Evolutionary conservation across 306 rosid genomes (phyloP).

Genomic region (Oxytropis ochrocephala): DNA sequence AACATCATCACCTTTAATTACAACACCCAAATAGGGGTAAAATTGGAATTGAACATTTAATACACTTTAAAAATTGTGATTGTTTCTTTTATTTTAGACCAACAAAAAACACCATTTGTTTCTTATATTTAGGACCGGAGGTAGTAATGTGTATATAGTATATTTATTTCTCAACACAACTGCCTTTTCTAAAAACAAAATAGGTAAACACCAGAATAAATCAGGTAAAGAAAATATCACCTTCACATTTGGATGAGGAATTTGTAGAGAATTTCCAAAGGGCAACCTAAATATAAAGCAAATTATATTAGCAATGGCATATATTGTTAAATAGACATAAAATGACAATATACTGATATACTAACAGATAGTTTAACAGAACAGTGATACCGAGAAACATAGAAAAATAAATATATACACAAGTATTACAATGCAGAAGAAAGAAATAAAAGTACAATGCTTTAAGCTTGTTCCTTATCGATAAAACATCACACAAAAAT

Average conservation of each 20-base stretch:
- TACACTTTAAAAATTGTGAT: too few species aligned
- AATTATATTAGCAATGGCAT: conserved; percentile 27
- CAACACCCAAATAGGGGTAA: too few species aligned
- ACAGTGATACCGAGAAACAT: conserved; percentile 3
- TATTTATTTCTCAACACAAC: conserved; percentile 14
- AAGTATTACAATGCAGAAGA: neutral
- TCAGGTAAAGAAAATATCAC: conserved; percentile 14
- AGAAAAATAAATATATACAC: neutral
- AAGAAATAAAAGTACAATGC: neutral
- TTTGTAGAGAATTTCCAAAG: conserved; percentile 74
- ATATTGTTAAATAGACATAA: neutral
- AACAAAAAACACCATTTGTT: too few species aligned
- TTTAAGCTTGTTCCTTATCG: neutral
- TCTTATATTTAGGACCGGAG: too few species aligned
- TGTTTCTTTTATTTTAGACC: too few species aligned
- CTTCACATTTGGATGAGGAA: conserved; percentile 51
- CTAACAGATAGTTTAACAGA: neutral
- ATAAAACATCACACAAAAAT: conserved; percentile 11
- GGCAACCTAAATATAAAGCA: conserved; percentile 59
- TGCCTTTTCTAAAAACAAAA: conserved; percentile 12
- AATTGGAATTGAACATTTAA: too few species aligned
- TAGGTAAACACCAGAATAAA: conserved; percentile 10
- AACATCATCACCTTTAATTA: too few species aligned
- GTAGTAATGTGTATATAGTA: neutral
- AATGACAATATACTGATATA: neutral